Base-by-base conservation (phyloP, 2,329 filamentous ascomycete species). In the Epichloe sibirici region DNA sequence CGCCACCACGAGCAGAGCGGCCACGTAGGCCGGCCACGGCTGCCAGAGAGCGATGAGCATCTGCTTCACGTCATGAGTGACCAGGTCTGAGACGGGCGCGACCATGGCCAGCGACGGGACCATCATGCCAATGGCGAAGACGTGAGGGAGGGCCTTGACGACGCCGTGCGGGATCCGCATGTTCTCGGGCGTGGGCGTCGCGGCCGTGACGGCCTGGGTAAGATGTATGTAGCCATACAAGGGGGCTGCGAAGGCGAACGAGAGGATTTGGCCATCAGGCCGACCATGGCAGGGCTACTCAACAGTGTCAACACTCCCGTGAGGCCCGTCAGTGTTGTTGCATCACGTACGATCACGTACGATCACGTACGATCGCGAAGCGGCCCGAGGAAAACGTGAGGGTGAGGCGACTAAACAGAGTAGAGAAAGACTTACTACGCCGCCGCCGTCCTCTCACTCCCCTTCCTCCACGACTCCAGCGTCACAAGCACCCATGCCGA, bases 401-500 rank as follows among this genome's bases (percentile, higher is more conserved):
- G 17, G 17, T 6, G 17, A 40, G 17, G 17, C 39, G 15, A 40
- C 39, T 23, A 40, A 17, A n/a, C 13, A 8, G 4, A 13, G 13
- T 5, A n/a, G n/a, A 40, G 17, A 17, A 23, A 2, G 3, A 51
- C 58, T 52, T 51, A 60, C 58, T 58, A 54, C 15, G 55, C 56
- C 23, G 54, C 54, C 2, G 51, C 21, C 8, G 56, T 55, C 39
- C 56, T 45, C 8, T 48, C 46, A 17, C 50, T 58, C 17, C 57
- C 58, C 6, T 35, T 45, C 39, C 58, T 53, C 58, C 58, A 59
- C 42, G 58, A 56, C 51, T 60, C 58, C 28, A 60, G 49, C 40
- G 55, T 55, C 7, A 58, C 50, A 13, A 60, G 51, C 0, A 53
- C 43, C 56, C 56, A 60, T 1, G 51, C 52, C 13, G 57, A 54